Percentiles rank a stretch among this genome's conserved stretches.
Evolutionary conservation across 805 yeast species (phyloP).

Genomic region (Candida easanensis): DNA sequence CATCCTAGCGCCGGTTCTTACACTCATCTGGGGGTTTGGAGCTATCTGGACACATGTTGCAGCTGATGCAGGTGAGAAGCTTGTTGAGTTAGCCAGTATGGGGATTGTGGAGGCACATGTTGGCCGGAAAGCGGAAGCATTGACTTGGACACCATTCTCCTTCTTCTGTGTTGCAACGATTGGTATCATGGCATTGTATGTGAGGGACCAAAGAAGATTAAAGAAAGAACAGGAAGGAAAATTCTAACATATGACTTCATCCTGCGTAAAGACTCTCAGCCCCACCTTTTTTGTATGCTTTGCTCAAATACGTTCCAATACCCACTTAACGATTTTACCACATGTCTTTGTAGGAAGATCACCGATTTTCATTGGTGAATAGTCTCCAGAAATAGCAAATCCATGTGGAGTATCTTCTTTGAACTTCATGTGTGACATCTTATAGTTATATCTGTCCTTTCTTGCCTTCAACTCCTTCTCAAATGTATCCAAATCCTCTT

Average conservation of each 20-base stretch:
- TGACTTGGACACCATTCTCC: slow-evolving; percentile 61
- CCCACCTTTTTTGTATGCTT: not conserved
- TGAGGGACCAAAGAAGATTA: slow-evolving; percentile 32
- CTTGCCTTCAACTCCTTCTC: slow-evolving; percentile 11
- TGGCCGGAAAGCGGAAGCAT: slow-evolving; percentile 52
- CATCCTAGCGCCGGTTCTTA: slow-evolving; percentile 33
- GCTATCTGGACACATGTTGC: slow-evolving; percentile 65
- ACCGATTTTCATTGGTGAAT: slow-evolving; percentile 30
- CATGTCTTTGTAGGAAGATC: slow-evolving; percentile 28
- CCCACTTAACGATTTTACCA: slow-evolving; percentile 21
- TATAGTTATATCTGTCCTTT: slow-evolving; percentile 12
- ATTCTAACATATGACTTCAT: slow-evolving; percentile 8
- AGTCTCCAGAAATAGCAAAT: slow-evolving; percentile 40
- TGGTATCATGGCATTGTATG: slow-evolving; percentile 34
- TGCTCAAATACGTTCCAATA: slow-evolving; percentile 17
- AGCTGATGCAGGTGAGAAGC: slow-evolving; percentile 38
- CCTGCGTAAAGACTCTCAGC: not conserved
- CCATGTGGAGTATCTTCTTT: slow-evolving; percentile 36
- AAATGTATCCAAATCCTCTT: slow-evolving; percentile 13
- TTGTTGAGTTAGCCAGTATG: slow-evolving; percentile 51
- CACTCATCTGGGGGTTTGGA: slow-evolving; percentile 61
- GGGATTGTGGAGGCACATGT: slow-evolving; percentile 39
- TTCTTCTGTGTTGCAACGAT: slow-evolving; percentile 41
- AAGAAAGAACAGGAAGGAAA: slow-evolving; percentile 22
- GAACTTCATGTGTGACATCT: slow-evolving; percentile 20